Conservation (phyloP, 176 grass and related monocot species). For the Triticum monococcum region DNA sequence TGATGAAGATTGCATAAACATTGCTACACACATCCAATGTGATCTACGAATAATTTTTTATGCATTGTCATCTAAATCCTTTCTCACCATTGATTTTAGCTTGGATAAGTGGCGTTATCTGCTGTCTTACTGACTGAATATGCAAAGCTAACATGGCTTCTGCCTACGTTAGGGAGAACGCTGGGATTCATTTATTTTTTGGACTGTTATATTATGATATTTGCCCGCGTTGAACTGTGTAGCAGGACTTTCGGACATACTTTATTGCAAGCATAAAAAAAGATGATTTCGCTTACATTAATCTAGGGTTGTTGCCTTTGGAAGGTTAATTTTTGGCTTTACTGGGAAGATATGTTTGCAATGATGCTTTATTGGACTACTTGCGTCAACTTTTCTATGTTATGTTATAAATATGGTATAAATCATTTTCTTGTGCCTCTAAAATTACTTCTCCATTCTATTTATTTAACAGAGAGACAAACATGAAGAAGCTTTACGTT, state of each 20-base stretch:
- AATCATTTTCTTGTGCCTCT: conserved; percentile 8
- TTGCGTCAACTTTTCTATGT: not conserved
- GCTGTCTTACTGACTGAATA: not conserved
- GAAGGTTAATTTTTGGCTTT: not conserved
- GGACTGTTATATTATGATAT: not conserved
- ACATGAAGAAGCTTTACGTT: conserved; percentile 79
- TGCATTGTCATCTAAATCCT: not conserved
- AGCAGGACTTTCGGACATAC: not conserved
- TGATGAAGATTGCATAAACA: not conserved
- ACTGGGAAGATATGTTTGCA: not conserved
- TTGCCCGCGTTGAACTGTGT: not conserved
- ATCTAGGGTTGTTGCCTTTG: not conserved
- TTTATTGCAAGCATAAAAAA: not conserved
- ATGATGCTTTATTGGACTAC: not conserved
- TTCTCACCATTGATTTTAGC: not conserved
- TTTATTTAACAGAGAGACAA: conserved; percentile 82
- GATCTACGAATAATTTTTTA: not conserved
- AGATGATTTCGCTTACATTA: not conserved
- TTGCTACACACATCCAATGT: not conserved
- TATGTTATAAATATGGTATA: not conserved
- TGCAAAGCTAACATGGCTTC: not conserved
- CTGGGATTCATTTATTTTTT: not conserved
- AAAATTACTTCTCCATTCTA: conserved; percentile 8
- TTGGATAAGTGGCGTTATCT: not conserved
- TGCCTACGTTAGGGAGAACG: not conserved